These are phyloP conservation scores for Heliosperma pusillum DNA, from an alignment of 148 eudicot species.

Conservation along the genomic window DNA sequence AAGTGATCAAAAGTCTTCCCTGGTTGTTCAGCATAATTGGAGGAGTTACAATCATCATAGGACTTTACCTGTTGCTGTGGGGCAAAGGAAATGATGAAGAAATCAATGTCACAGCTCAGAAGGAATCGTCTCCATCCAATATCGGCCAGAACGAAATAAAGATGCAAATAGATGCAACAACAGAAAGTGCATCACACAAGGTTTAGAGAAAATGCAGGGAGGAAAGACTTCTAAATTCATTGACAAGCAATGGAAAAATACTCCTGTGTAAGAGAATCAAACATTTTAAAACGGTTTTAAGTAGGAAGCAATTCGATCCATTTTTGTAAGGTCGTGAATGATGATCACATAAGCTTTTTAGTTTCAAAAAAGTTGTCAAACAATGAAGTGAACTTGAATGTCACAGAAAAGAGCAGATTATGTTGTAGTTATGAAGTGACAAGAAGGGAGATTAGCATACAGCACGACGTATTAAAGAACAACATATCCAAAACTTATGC, in stretches of 20 bases:
- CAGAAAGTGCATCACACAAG: constrained; percentile 13
- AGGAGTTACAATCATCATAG: constrained; percentile 35
- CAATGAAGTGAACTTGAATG: not conserved
- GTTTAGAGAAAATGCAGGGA: constrained; percentile 19
- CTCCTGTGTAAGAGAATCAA: not conserved
- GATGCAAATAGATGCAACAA: constrained; percentile 22
- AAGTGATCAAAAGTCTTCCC: constrained; percentile 4
- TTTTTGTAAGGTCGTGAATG: not conserved
- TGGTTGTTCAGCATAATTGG: constrained; percentile 40
- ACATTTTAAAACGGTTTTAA: not conserved
- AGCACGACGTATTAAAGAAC: too few relatives aligned
- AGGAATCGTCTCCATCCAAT: constrained; percentile 19
- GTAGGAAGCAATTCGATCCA: not conserved
- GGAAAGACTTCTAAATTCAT: constrained; percentile 3
- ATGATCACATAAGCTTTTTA: not conserved
- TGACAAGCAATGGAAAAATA: constrained; percentile 1
- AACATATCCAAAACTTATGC: too few relatives aligned
- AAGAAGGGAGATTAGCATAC: too few relatives aligned
- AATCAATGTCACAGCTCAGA: constrained; percentile 23
- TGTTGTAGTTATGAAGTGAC: not conserved
- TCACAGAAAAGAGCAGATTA: not conserved
- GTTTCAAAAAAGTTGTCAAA: not conserved
- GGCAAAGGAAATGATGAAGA: constrained; percentile 37
- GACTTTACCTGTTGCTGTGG: constrained; percentile 48
- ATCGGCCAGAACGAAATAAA: constrained; percentile 22